Base-by-base conservation (phyloP, 2,329 filamentous ascomycete species). In the Exophiala phaeomuriformis region DNA sequence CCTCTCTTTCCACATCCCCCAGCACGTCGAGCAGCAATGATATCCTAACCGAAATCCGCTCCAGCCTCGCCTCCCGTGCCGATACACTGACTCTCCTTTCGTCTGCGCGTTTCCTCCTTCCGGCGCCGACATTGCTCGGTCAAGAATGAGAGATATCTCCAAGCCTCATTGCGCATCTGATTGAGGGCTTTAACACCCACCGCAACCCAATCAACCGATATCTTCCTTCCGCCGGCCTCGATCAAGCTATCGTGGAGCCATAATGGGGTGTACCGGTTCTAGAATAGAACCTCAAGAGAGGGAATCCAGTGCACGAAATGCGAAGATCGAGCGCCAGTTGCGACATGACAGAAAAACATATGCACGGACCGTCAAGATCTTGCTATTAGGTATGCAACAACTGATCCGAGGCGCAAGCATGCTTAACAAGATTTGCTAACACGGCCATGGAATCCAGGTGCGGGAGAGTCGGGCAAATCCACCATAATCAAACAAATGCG, bases 401-500 rank as follows among this genome's bases (percentile, higher is more conserved):
- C 28, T 8, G 29, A 6, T n/a, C 6, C 29, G 6, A 19, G 19
- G 45, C 39, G 39, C 35, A 47, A 29, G 6, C 35, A 2, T 3
- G 4, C 31, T 9, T 33, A 36, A 32, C 32, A 33, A 36, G 48
- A 31, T 28, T 37, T 52, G 47, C 54, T 51, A 27, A 56, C 39
- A 37, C 7, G 1, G 9, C 50, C 31, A 37, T 39, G 4, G 4
- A 1, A n/a, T 39, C 60, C 40, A 96, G 90, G 91, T 70, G 91
- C 91, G 65, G 91, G 91, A 67, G 91, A 97, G 73, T 93, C 86
- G 55, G 88, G 91, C 61, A 97, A 97, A 73, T 96, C 91, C 5
- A 97, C 91, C 1, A 90, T 97, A 55, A 81, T 97, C 61, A 97
- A 97, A 76, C 91, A 97, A 77, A 97, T 98, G 93, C 91, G 91